These are phyloP conservation scores for Fusarium tuaranense DNA, from an alignment of 2,329 filamentous ascomycete genomes.

Conservation along the genomic window DNA sequence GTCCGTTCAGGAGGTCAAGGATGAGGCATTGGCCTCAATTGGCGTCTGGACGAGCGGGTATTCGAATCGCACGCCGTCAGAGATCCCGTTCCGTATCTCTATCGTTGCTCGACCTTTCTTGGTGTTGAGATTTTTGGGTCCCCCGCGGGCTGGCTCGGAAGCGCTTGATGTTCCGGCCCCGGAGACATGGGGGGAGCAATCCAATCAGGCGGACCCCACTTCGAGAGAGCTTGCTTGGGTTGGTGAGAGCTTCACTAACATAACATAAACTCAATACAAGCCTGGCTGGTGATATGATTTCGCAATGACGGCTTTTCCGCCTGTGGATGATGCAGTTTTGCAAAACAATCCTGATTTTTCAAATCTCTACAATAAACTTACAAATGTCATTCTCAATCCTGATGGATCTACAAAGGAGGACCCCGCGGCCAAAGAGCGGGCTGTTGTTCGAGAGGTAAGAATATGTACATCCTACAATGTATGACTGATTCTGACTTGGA, in stretches of 20 bases:
- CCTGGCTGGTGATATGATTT: constrained; percentile 1
- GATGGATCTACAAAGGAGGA: constrained; percentile 69
- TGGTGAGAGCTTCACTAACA: constrained; percentile 13
- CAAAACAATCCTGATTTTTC: constrained; percentile 70
- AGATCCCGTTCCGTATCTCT: constrained; percentile 18
- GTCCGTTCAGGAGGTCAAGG: not conserved
- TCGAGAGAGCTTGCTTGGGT: not conserved
- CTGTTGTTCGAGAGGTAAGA: constrained; percentile 61
- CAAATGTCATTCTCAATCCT: constrained; percentile 64
- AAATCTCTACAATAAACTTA: constrained; percentile 67
- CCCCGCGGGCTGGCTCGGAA: constrained; percentile 29
- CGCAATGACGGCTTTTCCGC: constrained; percentile 64
- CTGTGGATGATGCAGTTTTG: constrained; percentile 66
- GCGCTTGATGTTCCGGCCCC: constrained; percentile 43
- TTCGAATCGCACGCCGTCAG: constrained; percentile 23
- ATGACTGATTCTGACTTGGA: not conserved
- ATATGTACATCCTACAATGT: not conserved
- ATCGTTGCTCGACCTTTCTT: constrained; percentile 11
- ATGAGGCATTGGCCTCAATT: constrained; percentile 42
- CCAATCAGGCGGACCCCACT: constrained; percentile 53
- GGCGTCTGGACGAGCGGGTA: constrained; percentile 14
- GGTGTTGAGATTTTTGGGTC: constrained; percentile 42
- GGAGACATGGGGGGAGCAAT: constrained; percentile 9
- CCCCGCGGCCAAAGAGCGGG: constrained; percentile 61
- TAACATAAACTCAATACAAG: constrained; percentile 8